phyloP scores from a whole-genome alignment of 768 basidiomycete species.

The Rubroboletus pulcherrimus region DNA sequence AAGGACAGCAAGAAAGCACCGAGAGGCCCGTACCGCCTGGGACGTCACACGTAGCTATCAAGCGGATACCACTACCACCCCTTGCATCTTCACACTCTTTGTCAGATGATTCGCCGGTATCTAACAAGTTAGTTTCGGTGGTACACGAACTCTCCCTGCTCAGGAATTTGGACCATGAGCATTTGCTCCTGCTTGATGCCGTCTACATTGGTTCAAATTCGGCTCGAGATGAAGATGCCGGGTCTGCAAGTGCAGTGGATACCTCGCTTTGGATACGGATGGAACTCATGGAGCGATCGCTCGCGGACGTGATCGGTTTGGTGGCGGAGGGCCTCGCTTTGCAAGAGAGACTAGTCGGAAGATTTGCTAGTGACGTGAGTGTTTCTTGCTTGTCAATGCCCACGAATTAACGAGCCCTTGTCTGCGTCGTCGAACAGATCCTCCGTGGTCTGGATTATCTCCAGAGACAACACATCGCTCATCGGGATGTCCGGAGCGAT shows the following conservation, averaged over 20 bases:
- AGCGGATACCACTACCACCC: slow-evolving; percentile 56
- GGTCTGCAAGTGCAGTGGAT: slow-evolving; percentile 30
- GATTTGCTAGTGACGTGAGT: slow-evolving; percentile 77
- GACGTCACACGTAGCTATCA: slow-evolving; percentile 65
- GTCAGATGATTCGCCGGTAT: slow-evolving; percentile 34
- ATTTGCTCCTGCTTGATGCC: slow-evolving; percentile 64
- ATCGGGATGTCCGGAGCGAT: slow-evolving; percentile 82
- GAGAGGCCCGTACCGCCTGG: slow-evolving; percentile 26
- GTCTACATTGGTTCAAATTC: slow-evolving; percentile 57
- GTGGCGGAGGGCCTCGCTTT: slow-evolving; percentile 59
- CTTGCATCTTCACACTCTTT: slow-evolving; percentile 29
- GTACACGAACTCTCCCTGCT: slow-evolving; percentile 58
- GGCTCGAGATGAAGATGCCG: slow-evolving; percentile 29
- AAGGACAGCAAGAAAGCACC: neutral
- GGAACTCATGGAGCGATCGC: slow-evolving; percentile 86
- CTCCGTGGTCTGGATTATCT: slow-evolving; percentile 65
- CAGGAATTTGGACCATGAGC: slow-evolving; percentile 52
- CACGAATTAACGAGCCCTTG: neutral
- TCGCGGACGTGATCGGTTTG: slow-evolving; percentile 75
- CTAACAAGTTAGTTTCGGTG: slow-evolving; percentile 62
- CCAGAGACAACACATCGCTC: slow-evolving; percentile 63
- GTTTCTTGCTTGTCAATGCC: neutral
- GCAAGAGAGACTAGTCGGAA: slow-evolving; percentile 64
- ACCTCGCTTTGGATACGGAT: slow-evolving; percentile 80
- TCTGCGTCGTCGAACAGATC: slow-evolving; percentile 39